These are phyloP conservation scores for Magnaporthiopsis poae DNA, from an alignment of 2,329 filamentous ascomycete genomes.

Conservation along the genomic window DNA sequence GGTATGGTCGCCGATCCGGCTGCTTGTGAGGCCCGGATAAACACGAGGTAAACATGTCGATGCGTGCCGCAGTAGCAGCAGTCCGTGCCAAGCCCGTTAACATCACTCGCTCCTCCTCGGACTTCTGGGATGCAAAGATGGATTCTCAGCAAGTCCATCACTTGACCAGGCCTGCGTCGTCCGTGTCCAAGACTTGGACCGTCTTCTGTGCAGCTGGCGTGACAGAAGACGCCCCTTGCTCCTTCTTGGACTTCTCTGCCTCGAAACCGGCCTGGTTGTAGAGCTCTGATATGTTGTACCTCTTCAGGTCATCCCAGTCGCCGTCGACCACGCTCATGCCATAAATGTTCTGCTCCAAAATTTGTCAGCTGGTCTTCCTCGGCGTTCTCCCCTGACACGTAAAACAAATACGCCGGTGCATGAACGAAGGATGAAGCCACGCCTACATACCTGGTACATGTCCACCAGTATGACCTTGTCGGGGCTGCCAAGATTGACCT, in stretches of 20 bases:
- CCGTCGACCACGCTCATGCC: conserved; percentile 70
- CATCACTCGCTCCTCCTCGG: not conserved
- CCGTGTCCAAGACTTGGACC: not conserved
- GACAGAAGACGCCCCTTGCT: not conserved
- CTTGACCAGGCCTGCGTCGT: not conserved
- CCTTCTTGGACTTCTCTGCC: not conserved
- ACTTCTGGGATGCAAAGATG: not conserved
- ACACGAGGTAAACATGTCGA: not conserved
- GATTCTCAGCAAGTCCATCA: not conserved
- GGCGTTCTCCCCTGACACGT: conserved; percentile 14
- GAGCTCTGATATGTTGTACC: conserved; percentile 69
- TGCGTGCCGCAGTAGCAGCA: not conserved
- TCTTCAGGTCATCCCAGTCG: conserved; percentile 64
- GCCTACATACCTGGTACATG: conserved; percentile 63
- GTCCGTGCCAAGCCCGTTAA: not conserved
- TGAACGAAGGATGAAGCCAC: not conserved
- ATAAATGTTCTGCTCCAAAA: conserved; percentile 50
- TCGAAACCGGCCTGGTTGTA: conserved; percentile 32
- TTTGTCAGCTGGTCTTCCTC: not conserved
- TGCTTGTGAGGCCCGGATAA: not conserved
- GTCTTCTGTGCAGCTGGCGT: not conserved
- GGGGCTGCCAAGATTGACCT: conserved; percentile 66
- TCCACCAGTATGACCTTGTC: conserved; percentile 73
- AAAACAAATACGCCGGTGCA: conserved; percentile 4
- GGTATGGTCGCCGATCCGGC: not conserved